Base-by-base conservation (phyloP, 352 stramenopile species). In the Phytopythium ostracodes region DNA sequence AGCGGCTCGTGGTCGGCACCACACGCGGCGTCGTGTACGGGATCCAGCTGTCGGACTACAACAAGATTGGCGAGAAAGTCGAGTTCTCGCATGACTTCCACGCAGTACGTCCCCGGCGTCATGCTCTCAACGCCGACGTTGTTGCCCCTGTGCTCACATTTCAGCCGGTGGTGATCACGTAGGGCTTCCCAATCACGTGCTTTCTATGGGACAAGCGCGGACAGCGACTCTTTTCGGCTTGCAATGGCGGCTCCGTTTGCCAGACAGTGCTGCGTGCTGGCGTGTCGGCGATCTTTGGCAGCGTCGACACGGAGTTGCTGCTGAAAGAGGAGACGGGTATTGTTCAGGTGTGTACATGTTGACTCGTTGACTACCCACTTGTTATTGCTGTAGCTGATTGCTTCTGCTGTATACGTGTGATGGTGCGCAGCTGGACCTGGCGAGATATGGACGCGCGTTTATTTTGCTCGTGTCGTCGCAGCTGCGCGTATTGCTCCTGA, bases 81-180 rank as follows among this genome's bases (percentile, higher is more conserved):
- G 87, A 94, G 72, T 96, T 96, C 66, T 88, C 81, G 53, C 87
- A 96, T 59, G 81, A 93, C 53, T 92, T 96, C 66, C 87, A 96
- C 53, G 57, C 75, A 20, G 83, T 85, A 47, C 36, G 15, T 58
- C 1, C n/a, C 33, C 8, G 17, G 4, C 58, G 20, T 46, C 43
- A 44, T 4, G 35, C 36, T 3, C 10, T 24, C 31, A n/a, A 29
- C 27, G 14, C 17, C 7, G 6, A 7, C 8, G n/a, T 24, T 24
- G 7, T 9, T n/a, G 27, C n/a, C 25, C 22, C 44, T 12, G n/a
- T 51, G 22, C 11, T 51, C 44, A 51, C n/a, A n/a, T 63, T n/a
- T 40, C 43, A 15, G 27, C 33, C 25, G 10, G 22, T 14, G n/a
- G 20, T 36, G 7, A 61, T 29, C 29, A 0, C 9, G 24, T 59